Evolutionary conservation across 2,329 filamentous ascomycete species (phyloP), one percentile per base, ranked within the genome.

Genomic region (Colletotrichum graminicola): DNA sequence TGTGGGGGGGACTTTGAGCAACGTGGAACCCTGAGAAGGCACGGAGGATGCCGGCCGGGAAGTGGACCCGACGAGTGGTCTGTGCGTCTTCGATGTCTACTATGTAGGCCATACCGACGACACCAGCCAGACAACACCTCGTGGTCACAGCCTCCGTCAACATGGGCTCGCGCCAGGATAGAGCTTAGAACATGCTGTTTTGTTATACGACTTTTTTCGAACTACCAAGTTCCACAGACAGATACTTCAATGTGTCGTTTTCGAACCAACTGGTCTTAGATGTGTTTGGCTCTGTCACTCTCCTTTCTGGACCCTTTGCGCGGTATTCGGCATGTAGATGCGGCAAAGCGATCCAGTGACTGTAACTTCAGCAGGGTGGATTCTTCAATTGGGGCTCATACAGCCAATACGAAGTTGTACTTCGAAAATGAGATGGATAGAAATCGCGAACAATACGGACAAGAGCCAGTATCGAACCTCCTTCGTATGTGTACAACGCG

Each of bases 21-120:
- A 89, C 73, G 84, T 90, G 12, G 86, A 90, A 78, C 75, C 23
- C 78, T 89, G 16, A 82, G 81, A 65, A 71, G 81, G 29, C 86
- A 86, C 0, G 87, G 88, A 12, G 86, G 85, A 70, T 60, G 66
- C 69, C 69, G 60, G 57, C 52, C 49, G 54, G 47, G 36, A 61
- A 23, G 66, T 68, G 69, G 61, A 21, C 47, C 61, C 4, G 6
- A 0, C 0, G 0, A 2, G 14, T 72, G 69, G 69, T 39, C 69
- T 36, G 69, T 72, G 69, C 69, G 7, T 6, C 32, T 11, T 32
- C 2, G 7, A 51, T 26, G 49, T 61, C 36, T 7, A n/a, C n/a
- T n/a, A n/a, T n/a, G n/a, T n/a, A 43, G 14, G 39, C 41, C 41
- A 21, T 43, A 43, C 34, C n/a, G 39, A 23, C 59, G 26, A 36